phyloP scores from a whole-genome alignment of 2,329 filamentous ascomycete species.

The Monilinia polystroma region DNA sequence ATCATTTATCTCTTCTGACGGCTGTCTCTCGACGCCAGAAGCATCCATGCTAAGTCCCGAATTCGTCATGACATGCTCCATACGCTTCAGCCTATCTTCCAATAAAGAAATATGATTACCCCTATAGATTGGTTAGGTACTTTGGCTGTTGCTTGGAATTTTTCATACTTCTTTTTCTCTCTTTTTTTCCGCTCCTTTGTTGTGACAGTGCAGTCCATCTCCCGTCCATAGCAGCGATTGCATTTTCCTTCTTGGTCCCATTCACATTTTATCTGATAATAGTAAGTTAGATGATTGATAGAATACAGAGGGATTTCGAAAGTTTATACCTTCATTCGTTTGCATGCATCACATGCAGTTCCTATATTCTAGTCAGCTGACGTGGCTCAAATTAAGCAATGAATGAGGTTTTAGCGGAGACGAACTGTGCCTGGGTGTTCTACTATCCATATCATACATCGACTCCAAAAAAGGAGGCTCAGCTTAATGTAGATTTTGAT shows the following conservation, averaged over 20 bases:
- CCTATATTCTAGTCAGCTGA: slow-evolving; percentile 26
- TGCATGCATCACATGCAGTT: slow-evolving; percentile 35
- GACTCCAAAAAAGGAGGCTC: too few species aligned
- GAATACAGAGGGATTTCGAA: slow-evolving; percentile 8
- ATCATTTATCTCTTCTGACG: slow-evolving; percentile 28
- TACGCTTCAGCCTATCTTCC: slow-evolving; percentile 33
- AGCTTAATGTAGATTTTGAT: not conserved
- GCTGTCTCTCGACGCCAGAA: slow-evolving; percentile 22
- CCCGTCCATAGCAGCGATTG: slow-evolving; percentile 29
- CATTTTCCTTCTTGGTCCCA: slow-evolving; percentile 31
- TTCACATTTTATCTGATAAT: slow-evolving; percentile 32
- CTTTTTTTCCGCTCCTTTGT: slow-evolving; percentile 33
- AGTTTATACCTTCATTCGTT: slow-evolving; percentile 33
- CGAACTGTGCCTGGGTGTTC: slow-evolving; percentile 19
- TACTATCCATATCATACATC: not conserved
- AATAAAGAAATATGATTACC: slow-evolving; percentile 29
- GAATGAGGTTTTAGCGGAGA: not conserved
- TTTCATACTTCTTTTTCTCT: slow-evolving; percentile 30
- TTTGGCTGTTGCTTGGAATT: slow-evolving; percentile 19
- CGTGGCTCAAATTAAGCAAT: not conserved
- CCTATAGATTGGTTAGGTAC: slow-evolving; percentile 19
- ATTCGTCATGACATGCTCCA: slow-evolving; percentile 32
- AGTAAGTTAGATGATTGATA: slow-evolving; percentile 4
- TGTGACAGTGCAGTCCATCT: slow-evolving; percentile 32
- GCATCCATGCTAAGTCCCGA: slow-evolving; percentile 24